Evolutionary conservation across 2,329 filamentous ascomycete species (phyloP).

Genomic region (Sarocladium kiliense): DNA sequence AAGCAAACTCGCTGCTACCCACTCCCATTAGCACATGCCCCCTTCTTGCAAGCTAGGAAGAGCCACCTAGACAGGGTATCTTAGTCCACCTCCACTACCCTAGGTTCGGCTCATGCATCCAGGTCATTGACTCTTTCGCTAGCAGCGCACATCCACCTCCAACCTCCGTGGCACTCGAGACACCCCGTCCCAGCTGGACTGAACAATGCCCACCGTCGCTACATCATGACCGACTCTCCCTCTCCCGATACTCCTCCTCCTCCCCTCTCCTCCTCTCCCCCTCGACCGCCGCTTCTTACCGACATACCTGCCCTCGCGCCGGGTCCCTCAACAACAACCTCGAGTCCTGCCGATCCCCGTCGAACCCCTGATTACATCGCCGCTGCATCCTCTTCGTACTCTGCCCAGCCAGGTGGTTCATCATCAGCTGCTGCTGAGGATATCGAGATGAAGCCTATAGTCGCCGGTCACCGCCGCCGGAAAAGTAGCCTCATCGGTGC

Average conservation of each 20-base stretch:
- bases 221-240: constrained; percentile 9
- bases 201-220: constrained; percentile 1
- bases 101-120: constrained; percentile 7
- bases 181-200: neutral
- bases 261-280: constrained; percentile 7
- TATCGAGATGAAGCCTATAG: constrained; percentile 53
- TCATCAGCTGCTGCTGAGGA: constrained; percentile 22
- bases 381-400: constrained; percentile 12
- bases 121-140: constrained; percentile 1
- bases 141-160: neutral
- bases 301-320: neutral
- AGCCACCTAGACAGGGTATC: constrained; percentile 4
- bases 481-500: constrained; percentile 45
- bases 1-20: neutral
- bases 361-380: constrained; percentile 7
- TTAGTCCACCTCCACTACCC: neutral
- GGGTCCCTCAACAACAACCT: neutral
- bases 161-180: neutral
- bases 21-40: neutral
- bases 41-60: neutral
- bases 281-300: neutral
- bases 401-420: constrained; percentile 12
- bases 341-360: constrained; percentile 2
- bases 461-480: constrained; percentile 42
- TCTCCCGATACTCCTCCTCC: constrained; percentile 12